Conservation (phyloP, 2,329 filamentous ascomycete genomes). For the Aspergillus sp. region DNA sequence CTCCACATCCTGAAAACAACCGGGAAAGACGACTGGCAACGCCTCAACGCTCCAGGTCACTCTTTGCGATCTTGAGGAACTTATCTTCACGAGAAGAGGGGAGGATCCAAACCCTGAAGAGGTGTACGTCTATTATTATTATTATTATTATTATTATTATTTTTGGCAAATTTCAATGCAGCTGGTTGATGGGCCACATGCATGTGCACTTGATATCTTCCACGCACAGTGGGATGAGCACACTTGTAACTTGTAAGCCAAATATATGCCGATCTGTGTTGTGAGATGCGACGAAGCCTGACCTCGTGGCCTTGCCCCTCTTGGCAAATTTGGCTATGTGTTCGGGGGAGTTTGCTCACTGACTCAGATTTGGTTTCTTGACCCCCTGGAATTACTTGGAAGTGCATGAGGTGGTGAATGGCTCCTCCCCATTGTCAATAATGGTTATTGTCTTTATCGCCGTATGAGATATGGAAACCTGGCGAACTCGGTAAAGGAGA, state of each 20-base stretch:
- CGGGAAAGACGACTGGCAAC: not conserved
- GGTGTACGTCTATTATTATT: not conserved
- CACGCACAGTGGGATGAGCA: not conserved
- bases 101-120: not conserved
- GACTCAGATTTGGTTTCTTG: too few relatives aligned
- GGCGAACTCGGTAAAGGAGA: not conserved
- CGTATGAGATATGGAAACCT: not conserved
- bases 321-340: not conserved
- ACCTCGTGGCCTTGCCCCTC: slow-evolving; percentile 19
- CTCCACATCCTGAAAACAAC: not conserved
- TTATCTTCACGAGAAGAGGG: not conserved
- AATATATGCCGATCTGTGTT: slow-evolving; percentile 20
- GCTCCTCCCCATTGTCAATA: not conserved
- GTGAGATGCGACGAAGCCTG: slow-evolving; percentile 14
- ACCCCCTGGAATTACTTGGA: too few relatives aligned
- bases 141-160: too few relatives aligned
- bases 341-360: too few relatives aligned
- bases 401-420: too few relatives aligned
- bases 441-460: not conserved
- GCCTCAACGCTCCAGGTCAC: not conserved
- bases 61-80: not conserved
- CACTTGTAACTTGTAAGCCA: not conserved
- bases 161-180: not conserved
- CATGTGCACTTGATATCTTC: not conserved
- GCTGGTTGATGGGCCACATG: not conserved